A percentile compares a stretch with the other conserved stretches of the same genome.
Conservation (phyloP, 2,329 filamentous ascomycete genomes). For the Lasiodiplodia citricola region DNA sequence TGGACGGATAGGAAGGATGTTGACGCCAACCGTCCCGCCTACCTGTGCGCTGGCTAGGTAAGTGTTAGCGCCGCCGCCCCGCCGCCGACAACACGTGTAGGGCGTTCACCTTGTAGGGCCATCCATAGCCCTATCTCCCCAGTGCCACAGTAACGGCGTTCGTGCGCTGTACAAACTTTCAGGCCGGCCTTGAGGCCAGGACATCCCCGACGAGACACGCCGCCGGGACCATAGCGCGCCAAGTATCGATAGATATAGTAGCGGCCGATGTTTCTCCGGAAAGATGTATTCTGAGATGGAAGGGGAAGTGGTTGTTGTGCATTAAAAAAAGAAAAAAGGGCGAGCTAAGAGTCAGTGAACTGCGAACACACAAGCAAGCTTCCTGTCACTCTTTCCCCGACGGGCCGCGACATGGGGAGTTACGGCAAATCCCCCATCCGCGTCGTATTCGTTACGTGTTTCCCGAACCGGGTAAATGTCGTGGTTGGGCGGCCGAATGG, state of each 20-base stretch:
- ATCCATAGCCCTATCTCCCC: neutral
- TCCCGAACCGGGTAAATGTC: neutral
- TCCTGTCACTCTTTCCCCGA: neutral
- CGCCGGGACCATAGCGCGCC: neutral
- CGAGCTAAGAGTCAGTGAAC: neutral
- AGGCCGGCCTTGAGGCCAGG: neutral
- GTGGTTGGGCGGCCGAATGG: neutral
- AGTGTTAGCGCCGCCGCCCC: neutral
- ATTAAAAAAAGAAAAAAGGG: neutral
- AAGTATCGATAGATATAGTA: neutral
- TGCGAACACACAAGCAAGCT: too few species aligned
- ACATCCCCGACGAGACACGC: neutral
- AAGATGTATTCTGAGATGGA: neutral
- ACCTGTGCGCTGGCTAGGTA: neutral
- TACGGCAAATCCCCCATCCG: constrained; percentile 6
- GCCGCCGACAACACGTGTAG: neutral
- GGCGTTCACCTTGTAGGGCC: constrained; percentile 10
- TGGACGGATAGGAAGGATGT: neutral
- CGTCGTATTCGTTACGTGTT: constrained; percentile 18
- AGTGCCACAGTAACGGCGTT: neutral
- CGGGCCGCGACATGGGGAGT: constrained; percentile 1
- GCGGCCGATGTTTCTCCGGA: neutral
- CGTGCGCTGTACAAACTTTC: neutral
- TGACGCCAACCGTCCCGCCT: neutral
- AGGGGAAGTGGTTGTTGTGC: neutral